Base-by-base conservation (phyloP, 306 rosid species). In the Castanea crenata region DNA sequence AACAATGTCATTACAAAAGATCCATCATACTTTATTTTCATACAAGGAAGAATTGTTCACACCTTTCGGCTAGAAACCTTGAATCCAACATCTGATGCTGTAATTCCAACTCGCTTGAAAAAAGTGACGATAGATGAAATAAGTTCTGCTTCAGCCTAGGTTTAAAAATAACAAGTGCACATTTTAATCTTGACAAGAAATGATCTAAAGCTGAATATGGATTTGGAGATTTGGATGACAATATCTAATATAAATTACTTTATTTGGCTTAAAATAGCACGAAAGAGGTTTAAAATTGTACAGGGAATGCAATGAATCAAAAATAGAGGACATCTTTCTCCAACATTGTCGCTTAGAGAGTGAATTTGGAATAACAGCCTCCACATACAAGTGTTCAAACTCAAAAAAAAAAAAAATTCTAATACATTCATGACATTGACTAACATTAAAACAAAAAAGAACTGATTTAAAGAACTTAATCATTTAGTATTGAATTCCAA, bases 61-160 rank as follows among this genome's bases (percentile, higher is more conserved):
- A 95, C 99, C 99, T 95, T 95, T 81, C 99, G 89, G 80, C 98
- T 95, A 71, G 99, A 95, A 85, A 95, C 92, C 90, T 90, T 95
- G 83, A 95, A 91, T 81, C 98, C 99, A 73, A 95, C 99, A 82
- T 95, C 97, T n/a, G 86, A 86, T 78, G 93, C 87, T 59, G 97
- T 92, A 54, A 95, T 85, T 82, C 98, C 99, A 70, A 92, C 75
- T 65, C 92, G 89, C 86, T 92, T 95, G 87, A 95, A 90, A 82
- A 95, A 89, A 54, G 94, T 84, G 89, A 95, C 86, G 68, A 95
- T 89, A 19, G 99, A 90, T 74, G 96, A 87, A 85, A 95, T 80
- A 69, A 95, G 96, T 85, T 95, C 99, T 23, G 98, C 98, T 86
- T 95, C 99, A 69, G 99, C 99, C 98, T 95, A 73, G 77, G 80